Percentiles rank a stretch among this genome's conserved stretches.
Evolutionary conservation across 108 stramenopile genomes (phyloP).

Genomic region (Pseudonitzschia pungens): DNA sequence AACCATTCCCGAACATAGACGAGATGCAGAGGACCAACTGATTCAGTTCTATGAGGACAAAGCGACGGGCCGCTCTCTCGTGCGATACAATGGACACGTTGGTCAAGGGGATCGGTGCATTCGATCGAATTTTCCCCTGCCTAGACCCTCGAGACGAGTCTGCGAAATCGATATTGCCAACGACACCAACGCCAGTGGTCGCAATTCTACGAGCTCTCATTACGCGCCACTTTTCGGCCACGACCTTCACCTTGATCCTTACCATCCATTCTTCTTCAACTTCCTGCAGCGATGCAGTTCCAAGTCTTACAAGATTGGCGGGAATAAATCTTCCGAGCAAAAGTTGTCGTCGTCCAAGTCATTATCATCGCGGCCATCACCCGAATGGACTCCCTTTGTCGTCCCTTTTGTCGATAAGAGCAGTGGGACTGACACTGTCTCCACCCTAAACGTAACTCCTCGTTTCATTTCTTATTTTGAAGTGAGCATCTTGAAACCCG

Average conservation of each 20-base stretch:
- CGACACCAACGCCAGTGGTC: background rate
- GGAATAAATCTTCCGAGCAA: background rate
- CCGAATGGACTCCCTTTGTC: conserved; percentile 47
- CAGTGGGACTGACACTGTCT: background rate
- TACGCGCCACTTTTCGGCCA: background rate
- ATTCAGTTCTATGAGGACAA: conserved; percentile 9
- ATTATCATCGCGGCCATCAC: background rate
- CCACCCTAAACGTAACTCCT: conserved; percentile 60
- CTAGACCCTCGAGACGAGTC: conserved; percentile 29
- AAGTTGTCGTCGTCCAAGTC: background rate
- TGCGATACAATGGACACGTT: conserved; percentile 60
- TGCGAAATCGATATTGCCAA: background rate
- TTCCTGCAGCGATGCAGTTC: background rate
- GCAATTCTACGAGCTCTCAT: background rate
- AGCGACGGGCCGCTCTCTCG: conserved; percentile 8
- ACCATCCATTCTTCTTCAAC: background rate
- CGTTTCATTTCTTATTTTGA: conserved; percentile 72
- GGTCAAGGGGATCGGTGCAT: conserved; percentile 74
- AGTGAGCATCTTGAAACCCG: conserved; percentile 50
- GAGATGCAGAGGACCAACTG: background rate
- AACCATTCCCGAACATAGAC: background rate
- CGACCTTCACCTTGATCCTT: background rate
- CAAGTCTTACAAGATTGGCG: background rate
- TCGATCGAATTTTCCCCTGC: conserved; percentile 59
- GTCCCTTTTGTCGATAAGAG: conserved; percentile 37